Conservation (phyloP, 148 eudicot species). For the Bassia scoparia region DNA sequence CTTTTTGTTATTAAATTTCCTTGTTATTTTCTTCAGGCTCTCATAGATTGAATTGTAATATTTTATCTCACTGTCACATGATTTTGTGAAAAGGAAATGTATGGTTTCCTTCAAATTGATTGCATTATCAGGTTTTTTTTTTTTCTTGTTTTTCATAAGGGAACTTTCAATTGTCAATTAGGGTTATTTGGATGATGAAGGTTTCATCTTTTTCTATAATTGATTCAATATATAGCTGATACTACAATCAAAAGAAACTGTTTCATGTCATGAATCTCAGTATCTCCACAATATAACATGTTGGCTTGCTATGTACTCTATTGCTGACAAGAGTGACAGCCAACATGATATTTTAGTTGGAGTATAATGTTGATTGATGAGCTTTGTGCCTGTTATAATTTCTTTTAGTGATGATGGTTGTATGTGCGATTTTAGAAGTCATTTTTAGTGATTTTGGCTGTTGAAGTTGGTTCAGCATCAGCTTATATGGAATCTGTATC, state of each 20-base stretch:
- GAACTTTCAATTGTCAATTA: not conserved
- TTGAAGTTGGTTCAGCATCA: not conserved
- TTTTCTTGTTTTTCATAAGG: not conserved
- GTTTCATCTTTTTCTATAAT: not conserved
- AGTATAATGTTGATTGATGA: not conserved
- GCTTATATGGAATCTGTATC: not conserved
- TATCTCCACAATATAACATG: not conserved
- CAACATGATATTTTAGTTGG: not conserved
- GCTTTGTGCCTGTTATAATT: not conserved
- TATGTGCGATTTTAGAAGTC: slow-evolving; percentile 23
- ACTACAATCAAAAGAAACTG: not conserved
- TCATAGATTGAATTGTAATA: not conserved
- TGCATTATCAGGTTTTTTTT: not conserved
- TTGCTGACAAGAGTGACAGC: not conserved
- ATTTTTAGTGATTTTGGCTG: not conserved
- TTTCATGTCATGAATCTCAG: not conserved
- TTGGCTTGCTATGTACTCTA: not conserved
- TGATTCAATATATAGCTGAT: not conserved
- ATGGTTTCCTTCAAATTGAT: not conserved
- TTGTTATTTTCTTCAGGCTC: not conserved
- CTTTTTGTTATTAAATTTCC: not conserved
- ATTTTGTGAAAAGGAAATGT: not conserved
- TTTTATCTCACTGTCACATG: not conserved
- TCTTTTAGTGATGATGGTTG: slow-evolving; percentile 7
- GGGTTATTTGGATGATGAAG: not conserved